Conservation (phyloP, 106 monocot genomes). For the Dioscorea dumetorum region DNA sequence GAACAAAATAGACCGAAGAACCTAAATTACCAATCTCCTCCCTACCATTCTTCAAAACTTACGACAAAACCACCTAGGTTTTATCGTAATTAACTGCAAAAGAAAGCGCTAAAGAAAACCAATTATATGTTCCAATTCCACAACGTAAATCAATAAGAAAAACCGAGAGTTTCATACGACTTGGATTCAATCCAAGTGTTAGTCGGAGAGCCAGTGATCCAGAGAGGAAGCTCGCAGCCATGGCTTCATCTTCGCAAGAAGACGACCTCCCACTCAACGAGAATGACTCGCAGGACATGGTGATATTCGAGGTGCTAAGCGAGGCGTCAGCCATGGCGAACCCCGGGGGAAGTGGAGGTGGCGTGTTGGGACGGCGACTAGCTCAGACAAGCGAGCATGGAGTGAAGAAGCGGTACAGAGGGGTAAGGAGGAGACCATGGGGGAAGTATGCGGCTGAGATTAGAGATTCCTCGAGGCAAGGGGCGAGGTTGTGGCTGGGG, state of each 20-base stretch:
- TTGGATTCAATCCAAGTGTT: too few species aligned
- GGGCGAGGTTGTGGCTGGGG: constrained; percentile 61
- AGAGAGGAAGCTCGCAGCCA: neutral
- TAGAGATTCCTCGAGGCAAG: constrained; percentile 61
- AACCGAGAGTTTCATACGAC: too few species aligned
- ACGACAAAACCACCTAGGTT: too few species aligned
- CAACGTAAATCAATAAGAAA: too few species aligned
- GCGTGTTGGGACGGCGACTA: neutral
- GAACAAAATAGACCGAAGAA: too few species aligned
- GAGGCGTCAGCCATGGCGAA: constrained; percentile 30
- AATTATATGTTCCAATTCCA: too few species aligned
- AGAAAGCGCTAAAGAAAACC: too few species aligned
- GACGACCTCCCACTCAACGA: constrained; percentile 62
- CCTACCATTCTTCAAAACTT: too few species aligned
- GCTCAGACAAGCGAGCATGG: neutral
- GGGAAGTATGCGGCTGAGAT: constrained; percentile 95
- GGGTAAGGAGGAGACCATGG: constrained; percentile 81
- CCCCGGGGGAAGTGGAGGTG: neutral
- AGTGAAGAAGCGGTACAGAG: constrained; percentile 38
- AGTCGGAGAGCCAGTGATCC: too few species aligned
- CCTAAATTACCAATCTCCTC: too few species aligned
- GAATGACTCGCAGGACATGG: constrained; percentile 66
- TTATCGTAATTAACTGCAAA: too few species aligned
- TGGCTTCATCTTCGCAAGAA: neutral
- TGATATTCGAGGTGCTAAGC: constrained; percentile 55